phyloP scores from a whole-genome alignment of 441 rosid species.

The Aleurites moluccanus region DNA sequence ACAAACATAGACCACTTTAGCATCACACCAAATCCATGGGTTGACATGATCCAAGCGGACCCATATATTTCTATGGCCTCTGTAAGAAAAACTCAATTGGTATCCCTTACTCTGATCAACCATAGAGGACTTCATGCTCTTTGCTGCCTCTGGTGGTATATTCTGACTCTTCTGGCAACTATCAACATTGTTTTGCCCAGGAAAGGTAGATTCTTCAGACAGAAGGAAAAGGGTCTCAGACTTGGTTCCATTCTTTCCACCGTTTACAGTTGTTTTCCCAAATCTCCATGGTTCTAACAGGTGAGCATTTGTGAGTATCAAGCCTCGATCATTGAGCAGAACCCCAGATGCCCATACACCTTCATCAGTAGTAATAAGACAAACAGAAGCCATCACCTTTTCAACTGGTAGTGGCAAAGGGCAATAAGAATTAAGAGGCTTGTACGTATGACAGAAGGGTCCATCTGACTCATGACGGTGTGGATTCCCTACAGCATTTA shows the following conservation, averaged over 20 bases:
- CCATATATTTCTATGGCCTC: constrained; percentile 47
- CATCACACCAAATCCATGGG: constrained; percentile 84
- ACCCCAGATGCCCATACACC: constrained; percentile 96
- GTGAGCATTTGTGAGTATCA: constrained; percentile 92
- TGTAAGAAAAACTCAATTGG: constrained; percentile 39
- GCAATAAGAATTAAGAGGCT: constrained; percentile 23
- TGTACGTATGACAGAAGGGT: constrained; percentile 20
- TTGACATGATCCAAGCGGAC: constrained; percentile 68
- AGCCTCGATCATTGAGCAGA: constrained; percentile 77
- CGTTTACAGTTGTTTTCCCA: constrained; percentile 60
- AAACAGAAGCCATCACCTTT: constrained; percentile 71
- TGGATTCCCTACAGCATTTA: constrained; percentile 46
- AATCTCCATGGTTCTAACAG: constrained; percentile 95
- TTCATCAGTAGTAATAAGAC: constrained; percentile 73
- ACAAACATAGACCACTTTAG: constrained; percentile 66
- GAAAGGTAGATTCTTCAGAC: constrained; percentile 38
- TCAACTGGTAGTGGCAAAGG: constrained; percentile 41
- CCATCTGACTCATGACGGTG: constrained; percentile 32
- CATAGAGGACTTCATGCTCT: constrained; percentile 25
- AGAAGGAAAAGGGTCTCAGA: constrained; percentile 22
- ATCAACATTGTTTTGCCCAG: constrained; percentile 29
- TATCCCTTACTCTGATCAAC: constrained; percentile 33
- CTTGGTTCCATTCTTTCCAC: constrained; percentile 34
- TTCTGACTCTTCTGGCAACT: constrained; percentile 26
- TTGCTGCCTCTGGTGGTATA: constrained; percentile 22